phyloP scores from a whole-genome alignment of 2,329 filamentous ascomycete genomes.

The Clarireedia homoeocarpa region DNA sequence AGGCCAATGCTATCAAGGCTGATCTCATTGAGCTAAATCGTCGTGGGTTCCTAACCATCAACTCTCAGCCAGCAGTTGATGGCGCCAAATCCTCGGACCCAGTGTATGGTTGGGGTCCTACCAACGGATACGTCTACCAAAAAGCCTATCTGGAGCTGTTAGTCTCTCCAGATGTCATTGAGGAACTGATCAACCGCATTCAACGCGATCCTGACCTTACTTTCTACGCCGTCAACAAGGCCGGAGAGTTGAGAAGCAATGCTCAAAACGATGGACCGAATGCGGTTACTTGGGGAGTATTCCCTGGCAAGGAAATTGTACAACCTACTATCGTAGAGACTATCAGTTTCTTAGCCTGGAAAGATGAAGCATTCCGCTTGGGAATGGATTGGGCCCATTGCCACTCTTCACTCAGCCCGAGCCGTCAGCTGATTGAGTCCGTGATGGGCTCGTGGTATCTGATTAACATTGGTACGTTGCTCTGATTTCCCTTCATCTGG shows the following conservation, averaged over 20 bases:
- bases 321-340: slow-evolving; percentile 99
- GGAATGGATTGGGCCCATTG: slow-evolving; percentile 93
- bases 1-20: slow-evolving; percentile 70
- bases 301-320: slow-evolving; percentile 98
- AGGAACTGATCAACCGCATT: slow-evolving; percentile 70
- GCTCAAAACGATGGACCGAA: slow-evolving; percentile 81
- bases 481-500: not conserved
- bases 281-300: slow-evolving; percentile 98
- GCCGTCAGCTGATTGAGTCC: slow-evolving; percentile 68
- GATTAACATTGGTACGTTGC: slow-evolving; percentile 77
- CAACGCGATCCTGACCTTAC: slow-evolving; percentile 74
- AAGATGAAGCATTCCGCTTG: slow-evolving; percentile 91
- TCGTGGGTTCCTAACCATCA: slow-evolving; percentile 86
- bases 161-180: slow-evolving; percentile 70
- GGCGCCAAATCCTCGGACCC: slow-evolving; percentile 82
- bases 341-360: slow-evolving; percentile 96
- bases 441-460: slow-evolving; percentile 90
- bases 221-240: slow-evolving; percentile 87
- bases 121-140: slow-evolving; percentile 95
- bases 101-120: slow-evolving; percentile 87
- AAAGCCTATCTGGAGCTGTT: slow-evolving; percentile 95
- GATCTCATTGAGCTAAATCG: slow-evolving; percentile 76
- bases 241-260: slow-evolving; percentile 76
- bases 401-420: slow-evolving; percentile 68
- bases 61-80: slow-evolving; percentile 92